A percentile compares a stretch with the other conserved stretches of the same genome.
Evolutionary conservation across 2,329 filamentous ascomycete species (phyloP).

Genomic region (Apiospora malaysiana): DNA sequence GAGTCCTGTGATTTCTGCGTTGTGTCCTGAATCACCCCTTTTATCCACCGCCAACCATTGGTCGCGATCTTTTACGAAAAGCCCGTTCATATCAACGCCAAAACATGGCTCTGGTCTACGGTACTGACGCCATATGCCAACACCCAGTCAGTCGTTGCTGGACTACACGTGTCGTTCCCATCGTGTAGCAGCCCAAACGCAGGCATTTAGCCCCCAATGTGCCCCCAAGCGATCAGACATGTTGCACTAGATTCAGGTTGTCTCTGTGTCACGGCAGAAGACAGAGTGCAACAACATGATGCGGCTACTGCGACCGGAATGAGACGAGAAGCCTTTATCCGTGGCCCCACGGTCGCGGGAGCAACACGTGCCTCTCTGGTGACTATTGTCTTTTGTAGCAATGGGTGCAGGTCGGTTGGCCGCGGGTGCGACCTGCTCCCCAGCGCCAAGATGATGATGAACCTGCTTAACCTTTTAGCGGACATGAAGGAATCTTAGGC

Average conservation of each 20-base stretch:
- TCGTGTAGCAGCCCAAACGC: neutral
- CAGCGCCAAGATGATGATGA: conserved; percentile 8
- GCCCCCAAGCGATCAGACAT: neutral
- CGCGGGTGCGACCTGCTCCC: conserved; percentile 5
- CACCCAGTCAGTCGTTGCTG: neutral
- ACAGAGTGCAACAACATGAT: neutral
- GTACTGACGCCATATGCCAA: neutral
- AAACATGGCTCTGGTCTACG: neutral
- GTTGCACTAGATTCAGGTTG: conserved; percentile 13
- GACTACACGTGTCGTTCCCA: neutral
- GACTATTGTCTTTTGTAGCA: neutral
- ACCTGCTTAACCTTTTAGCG: neutral
- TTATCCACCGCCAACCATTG: neutral
- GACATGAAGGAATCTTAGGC: neutral
- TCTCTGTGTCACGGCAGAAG: neutral
- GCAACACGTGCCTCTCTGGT: neutral
- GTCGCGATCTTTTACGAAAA: neutral
- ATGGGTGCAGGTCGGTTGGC: neutral
- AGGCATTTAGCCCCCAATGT: neutral
- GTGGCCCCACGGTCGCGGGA: neutral
- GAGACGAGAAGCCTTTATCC: neutral
- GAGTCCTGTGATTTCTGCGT: neutral
- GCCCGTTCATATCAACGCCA: neutral
- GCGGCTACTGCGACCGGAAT: neutral
- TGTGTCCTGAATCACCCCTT: neutral